Conservation (phyloP, 2,329 filamentous ascomycete genomes). For the Penicillium sp. region DNA sequence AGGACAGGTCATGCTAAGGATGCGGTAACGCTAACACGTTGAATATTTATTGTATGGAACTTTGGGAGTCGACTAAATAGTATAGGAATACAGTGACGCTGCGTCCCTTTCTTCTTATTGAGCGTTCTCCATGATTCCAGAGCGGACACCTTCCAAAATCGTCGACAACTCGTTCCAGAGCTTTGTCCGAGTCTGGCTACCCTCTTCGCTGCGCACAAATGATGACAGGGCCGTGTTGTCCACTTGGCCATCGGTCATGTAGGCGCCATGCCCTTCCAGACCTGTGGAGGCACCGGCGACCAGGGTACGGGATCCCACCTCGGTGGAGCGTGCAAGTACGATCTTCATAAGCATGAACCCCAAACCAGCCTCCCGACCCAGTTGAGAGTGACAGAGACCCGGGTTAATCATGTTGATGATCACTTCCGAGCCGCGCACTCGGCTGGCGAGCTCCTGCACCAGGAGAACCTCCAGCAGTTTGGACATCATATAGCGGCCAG, state of each 20-base stretch:
- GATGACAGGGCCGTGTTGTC: constrained; percentile 24
- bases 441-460: constrained; percentile 38
- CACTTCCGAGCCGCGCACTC: constrained; percentile 32
- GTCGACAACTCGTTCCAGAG: constrained; percentile 44
- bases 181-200: constrained; percentile 33
- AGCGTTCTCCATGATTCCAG: constrained; percentile 31
- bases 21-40: too few species aligned
- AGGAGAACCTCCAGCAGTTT: constrained; percentile 49
- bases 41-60: too few species aligned
- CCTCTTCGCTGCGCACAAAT: constrained; percentile 41
- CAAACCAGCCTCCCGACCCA: constrained; percentile 37
- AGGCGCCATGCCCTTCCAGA: constrained; percentile 45
- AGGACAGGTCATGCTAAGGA: not conserved
- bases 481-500: constrained; percentile 41
- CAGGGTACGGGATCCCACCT: constrained; percentile 47
- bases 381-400: constrained; percentile 48
- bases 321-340: constrained; percentile 41
- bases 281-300: constrained; percentile 39
- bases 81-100: not conserved
- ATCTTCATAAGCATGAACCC: constrained; percentile 20
- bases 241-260: constrained; percentile 38
- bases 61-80: not conserved
- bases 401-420: constrained; percentile 52
- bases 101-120: not conserved
- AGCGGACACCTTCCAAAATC: constrained; percentile 42